Conservation (phyloP, 225 moss, liverwort and hornwort genomes). For the Marchantia polymorpha region DNA sequence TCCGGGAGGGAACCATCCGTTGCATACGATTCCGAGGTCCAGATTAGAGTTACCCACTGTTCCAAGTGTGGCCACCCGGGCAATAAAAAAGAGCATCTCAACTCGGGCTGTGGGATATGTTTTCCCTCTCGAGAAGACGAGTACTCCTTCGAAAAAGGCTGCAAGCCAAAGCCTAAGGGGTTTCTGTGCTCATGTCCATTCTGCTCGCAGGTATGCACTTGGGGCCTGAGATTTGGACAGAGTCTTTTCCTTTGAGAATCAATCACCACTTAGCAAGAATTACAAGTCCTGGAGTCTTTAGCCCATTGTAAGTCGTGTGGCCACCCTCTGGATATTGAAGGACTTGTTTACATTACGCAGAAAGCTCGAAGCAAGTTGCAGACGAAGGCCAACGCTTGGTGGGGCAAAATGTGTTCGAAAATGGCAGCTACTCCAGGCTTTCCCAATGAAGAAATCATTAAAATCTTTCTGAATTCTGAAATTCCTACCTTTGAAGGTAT, state of each 20-base stretch:
- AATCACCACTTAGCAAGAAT: background rate
- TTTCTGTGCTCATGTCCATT: slow-evolving; percentile 40
- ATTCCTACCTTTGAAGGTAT: slow-evolving; percentile 20
- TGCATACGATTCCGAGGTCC: background rate
- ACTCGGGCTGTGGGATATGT: slow-evolving; percentile 38
- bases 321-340: background rate
- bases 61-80: slow-evolving; percentile 54
- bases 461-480: slow-evolving; percentile 37
- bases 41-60: slow-evolving; percentile 34
- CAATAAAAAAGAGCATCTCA: slow-evolving; percentile 35
- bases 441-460: slow-evolving; percentile 45
- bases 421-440: slow-evolving; percentile 43
- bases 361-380: slow-evolving; percentile 29
- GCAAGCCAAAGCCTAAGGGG: slow-evolving; percentile 32
- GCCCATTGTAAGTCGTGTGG: background rate
- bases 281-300: background rate
- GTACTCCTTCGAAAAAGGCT: slow-evolving; percentile 7
- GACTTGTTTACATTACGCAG: slow-evolving; percentile 16
- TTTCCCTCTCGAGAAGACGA: background rate
- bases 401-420: slow-evolving; percentile 39
- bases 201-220: slow-evolving; percentile 26
- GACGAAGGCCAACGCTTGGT: slow-evolving; percentile 38
- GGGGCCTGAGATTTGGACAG: no score
- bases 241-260: background rate
- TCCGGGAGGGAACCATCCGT: slow-evolving; percentile 9